A percentile compares a stretch with the other conserved stretches of the same genome.
These are phyloP conservation scores for Verticillium klebahnii DNA, from an alignment of 2,329 filamentous ascomycete genomes.

Conservation along the genomic window DNA sequence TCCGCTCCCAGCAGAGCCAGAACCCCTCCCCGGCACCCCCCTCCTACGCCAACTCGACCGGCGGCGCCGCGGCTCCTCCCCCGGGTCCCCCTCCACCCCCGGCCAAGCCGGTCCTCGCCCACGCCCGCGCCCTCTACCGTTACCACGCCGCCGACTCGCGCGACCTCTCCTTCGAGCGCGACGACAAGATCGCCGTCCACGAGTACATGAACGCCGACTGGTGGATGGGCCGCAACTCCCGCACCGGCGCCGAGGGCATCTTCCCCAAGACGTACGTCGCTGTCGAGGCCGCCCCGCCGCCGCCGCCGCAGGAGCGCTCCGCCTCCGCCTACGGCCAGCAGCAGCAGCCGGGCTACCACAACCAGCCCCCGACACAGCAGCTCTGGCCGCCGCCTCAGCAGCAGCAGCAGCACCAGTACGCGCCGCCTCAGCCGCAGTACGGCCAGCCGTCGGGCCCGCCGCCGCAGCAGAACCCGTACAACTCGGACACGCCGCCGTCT, in stretches of 20 bases:
- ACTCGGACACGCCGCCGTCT: slow-evolving; percentile 67
- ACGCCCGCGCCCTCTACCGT: slow-evolving; percentile 77
- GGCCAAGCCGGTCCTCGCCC: slow-evolving; percentile 58
- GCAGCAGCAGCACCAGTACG: slow-evolving; percentile 17
- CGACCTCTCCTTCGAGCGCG: slow-evolving; percentile 74
- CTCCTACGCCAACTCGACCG: slow-evolving; percentile 44
- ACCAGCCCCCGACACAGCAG: slow-evolving; percentile 16
- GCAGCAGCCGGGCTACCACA: slow-evolving; percentile 19
- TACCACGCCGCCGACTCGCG: slow-evolving; percentile 77
- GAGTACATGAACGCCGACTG: slow-evolving; percentile 97
- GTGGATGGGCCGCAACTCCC: slow-evolving; percentile 87
- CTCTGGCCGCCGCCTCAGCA: slow-evolving; percentile 17
- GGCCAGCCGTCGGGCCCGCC: slow-evolving; percentile 39
- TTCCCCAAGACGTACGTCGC: slow-evolving; percentile 92
- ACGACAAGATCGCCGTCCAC: slow-evolving; percentile 74
- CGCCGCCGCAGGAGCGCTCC: slow-evolving; percentile 22
- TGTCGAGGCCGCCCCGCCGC: slow-evolving; percentile 56
- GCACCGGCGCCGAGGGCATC: slow-evolving; percentile 82
- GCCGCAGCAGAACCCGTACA: slow-evolving; percentile 56
- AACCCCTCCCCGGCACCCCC: slow-evolving; percentile 36
- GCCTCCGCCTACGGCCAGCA: slow-evolving; percentile 24
- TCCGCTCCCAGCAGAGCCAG: slow-evolving; percentile 14
- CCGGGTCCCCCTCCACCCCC: slow-evolving; percentile 23
- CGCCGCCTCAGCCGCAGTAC: slow-evolving; percentile 29
- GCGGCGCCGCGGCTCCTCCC: slow-evolving; percentile 17